Evolutionary conservation across 176 grass and related monocot genomes (phyloP).

Genomic region (Luzula sylvatica): DNA sequence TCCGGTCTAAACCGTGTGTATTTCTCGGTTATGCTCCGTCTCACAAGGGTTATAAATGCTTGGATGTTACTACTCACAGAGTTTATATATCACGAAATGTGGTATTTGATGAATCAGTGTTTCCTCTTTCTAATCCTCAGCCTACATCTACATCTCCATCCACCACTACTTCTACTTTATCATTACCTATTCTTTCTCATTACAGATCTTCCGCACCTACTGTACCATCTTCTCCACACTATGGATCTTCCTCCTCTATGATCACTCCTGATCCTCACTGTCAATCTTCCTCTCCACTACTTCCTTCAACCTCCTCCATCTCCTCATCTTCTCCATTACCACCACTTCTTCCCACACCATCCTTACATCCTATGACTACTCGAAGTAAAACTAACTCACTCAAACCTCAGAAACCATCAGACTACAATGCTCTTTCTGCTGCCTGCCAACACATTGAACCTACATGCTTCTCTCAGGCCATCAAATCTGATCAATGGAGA

Average conservation of each 20-base stretch:
- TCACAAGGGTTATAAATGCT: background rate
- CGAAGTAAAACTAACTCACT: background rate
- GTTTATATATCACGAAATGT: background rate
- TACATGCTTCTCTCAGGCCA: background rate
- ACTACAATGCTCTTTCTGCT: background rate
- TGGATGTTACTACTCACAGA: background rate
- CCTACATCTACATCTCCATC: too few relatives aligned
- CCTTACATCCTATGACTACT: background rate
- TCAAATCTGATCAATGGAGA: background rate
- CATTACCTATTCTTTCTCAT: too few relatives aligned
- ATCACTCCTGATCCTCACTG: too few relatives aligned
- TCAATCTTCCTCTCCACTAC: too few relatives aligned
- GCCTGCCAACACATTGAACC: background rate
- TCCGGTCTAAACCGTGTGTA: background rate
- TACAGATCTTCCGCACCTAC: too few relatives aligned
- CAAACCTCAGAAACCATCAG: background rate
- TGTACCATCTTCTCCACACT: too few relatives aligned
- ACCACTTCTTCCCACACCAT: background rate
- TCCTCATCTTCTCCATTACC: too few relatives aligned
- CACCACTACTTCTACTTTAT: too few relatives aligned
- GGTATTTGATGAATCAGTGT: background rate
- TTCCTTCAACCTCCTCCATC: too few relatives aligned
- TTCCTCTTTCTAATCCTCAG: background rate
- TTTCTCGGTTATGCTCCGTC: background rate
- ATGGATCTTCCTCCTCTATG: too few relatives aligned